Base-by-base conservation (phyloP, 176 grass and related monocot species). In the Urochloa ruziziensis region DNA sequence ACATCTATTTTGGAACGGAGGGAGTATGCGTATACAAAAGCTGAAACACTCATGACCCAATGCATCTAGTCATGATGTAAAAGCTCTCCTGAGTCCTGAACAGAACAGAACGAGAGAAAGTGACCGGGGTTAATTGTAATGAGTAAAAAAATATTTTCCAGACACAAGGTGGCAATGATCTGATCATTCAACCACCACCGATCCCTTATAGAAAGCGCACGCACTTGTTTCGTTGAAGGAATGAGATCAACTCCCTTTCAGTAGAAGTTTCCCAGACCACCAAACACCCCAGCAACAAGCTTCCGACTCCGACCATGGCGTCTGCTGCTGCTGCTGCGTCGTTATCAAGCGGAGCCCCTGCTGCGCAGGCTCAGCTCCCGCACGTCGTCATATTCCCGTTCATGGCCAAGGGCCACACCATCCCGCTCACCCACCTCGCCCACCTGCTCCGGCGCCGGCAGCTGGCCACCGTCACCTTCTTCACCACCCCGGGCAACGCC, bases 401-500 rank as follows among this genome's bases (percentile, higher is more conserved):
- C 83, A 83, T 88, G 86, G 80, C 73, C 54, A 88, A 51, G 67
- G 13, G 80, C 34, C 80, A 83, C 82, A 81, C 77, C 68, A 75
- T 81, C 84, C 77, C 78, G 42, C 33, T 88, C 1, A 72, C 43
- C 64, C 42, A 88, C 23, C 79, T 82, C n/a, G 52, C 62, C 30
- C n/a, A 70, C 66, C 43, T 88, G 5, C 80, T 83, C 56, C 65
- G 48, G 35, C 56, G 19, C 34, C 80, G 80, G 4, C 13, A 39
- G 34, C 80, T 88, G 19, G 54, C 86, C 43, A 17, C 56, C 14
- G 34, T 88, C 54, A 88, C 78, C 46, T 86, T 67, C 85, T 61
- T 89, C 75, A 90, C 73, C 32, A 88, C 73, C 53, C 73, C 73
- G 0, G 80, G 63, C 80, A 88, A 82, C 63, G 54, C 54, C 0